phyloP scores from a whole-genome alignment of 306 rosid species.

The Pyrus betulifolia region DNA sequence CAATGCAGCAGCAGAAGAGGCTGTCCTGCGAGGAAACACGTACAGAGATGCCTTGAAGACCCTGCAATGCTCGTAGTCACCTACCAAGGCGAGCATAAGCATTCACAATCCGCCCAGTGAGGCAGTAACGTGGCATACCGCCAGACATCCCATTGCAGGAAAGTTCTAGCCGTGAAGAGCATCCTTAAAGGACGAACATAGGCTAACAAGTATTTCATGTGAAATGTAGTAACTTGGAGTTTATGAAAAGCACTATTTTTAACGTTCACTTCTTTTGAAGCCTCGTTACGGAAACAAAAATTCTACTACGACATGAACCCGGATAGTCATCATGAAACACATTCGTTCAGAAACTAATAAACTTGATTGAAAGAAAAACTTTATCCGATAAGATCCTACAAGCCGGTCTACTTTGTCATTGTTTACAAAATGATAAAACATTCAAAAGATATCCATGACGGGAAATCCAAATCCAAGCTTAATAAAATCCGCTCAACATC shows the following conservation, averaged over 20 bases:
- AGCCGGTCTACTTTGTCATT: background rate
- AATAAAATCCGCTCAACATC: background rate
- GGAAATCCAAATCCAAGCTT: conserved; percentile 2
- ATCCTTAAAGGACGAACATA: background rate
- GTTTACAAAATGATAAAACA: conserved; percentile 3
- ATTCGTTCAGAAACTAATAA: background rate
- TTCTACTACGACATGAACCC: background rate
- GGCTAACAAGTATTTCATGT: background rate
- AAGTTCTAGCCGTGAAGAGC: background rate
- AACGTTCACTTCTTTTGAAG: background rate
- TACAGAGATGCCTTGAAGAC: conserved; percentile 82
- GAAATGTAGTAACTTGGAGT: background rate
- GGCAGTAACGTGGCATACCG: background rate
- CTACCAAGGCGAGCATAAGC: conserved; percentile 92
- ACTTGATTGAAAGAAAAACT: background rate
- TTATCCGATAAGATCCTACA: background rate
- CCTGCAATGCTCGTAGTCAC: conserved; percentile 88
- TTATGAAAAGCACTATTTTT: background rate
- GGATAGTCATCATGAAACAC: background rate
- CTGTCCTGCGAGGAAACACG: conserved; percentile 96
- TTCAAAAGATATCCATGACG: background rate
- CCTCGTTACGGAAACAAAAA: background rate
- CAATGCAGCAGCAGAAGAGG: conserved; percentile 99
- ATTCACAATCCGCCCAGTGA: conserved; percentile 27
- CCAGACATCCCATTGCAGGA: background rate